These are phyloP conservation scores for Candida insectalens DNA, from an alignment of 805 yeast genomes.

Conservation along the genomic window DNA sequence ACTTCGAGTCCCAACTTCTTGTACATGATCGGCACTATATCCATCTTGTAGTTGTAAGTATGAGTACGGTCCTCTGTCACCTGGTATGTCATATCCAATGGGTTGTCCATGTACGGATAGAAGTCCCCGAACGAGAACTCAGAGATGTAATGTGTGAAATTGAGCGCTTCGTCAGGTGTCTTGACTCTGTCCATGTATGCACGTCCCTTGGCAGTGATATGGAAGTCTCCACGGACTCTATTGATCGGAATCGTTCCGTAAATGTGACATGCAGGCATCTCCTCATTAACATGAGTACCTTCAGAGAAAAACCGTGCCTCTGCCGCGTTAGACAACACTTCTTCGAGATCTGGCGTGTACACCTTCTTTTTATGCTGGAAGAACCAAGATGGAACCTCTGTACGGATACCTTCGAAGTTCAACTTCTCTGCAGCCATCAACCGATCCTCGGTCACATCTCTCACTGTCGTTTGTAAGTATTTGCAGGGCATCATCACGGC, in stretches of 20 bases:
- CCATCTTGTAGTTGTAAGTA: conserved; percentile 54
- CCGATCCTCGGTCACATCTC: conserved; percentile 70
- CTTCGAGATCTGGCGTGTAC: conserved; percentile 54
- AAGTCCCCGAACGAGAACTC: conserved; percentile 90
- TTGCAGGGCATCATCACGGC: conserved; percentile 81
- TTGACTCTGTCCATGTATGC: conserved; percentile 40
- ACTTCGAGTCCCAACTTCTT: conserved; percentile 60
- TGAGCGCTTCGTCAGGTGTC: conserved; percentile 41
- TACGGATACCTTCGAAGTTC: conserved; percentile 55
- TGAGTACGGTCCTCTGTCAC: conserved; percentile 38
- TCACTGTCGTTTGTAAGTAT: conserved; percentile 60
- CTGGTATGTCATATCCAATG: conserved; percentile 72
- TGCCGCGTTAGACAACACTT: conserved; percentile 53
- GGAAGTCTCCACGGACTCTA: conserved; percentile 78
- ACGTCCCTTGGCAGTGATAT: conserved; percentile 68
- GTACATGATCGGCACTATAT: conserved; percentile 78
- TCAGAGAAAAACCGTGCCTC: conserved; percentile 49
- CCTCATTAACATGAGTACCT: conserved; percentile 36
- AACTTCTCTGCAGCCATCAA: conserved; percentile 70
- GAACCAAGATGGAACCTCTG: conserved; percentile 40
- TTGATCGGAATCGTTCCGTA: conserved; percentile 79
- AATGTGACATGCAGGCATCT: conserved; percentile 76
- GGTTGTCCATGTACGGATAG: conserved; percentile 78
- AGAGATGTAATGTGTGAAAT: conserved; percentile 75
- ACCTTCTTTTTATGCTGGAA: conserved; percentile 36